These are phyloP conservation scores for Hammondia hammondi DNA, from an alignment of 169 alveolate genomes.

Conservation along the genomic window DNA sequence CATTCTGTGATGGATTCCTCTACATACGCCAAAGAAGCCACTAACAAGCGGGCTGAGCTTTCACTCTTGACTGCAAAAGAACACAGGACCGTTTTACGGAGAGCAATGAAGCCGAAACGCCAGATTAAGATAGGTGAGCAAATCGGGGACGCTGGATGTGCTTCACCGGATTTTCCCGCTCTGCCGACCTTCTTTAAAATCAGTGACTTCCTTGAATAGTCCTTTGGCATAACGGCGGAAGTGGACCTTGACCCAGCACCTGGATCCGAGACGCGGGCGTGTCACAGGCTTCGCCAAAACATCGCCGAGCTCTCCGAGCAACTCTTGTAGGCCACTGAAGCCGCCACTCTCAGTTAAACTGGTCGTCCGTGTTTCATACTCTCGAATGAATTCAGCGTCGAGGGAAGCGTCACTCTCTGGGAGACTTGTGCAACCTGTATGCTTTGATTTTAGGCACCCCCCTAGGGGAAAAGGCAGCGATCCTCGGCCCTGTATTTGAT, in stretches of 20 bases:
- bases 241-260: slow-evolving; percentile 85
- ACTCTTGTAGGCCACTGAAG: not conserved
- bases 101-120: too few species aligned
- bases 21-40: slow-evolving; percentile 50
- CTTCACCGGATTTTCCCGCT: too few species aligned
- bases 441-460: not conserved
- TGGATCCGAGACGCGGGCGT: slow-evolving; percentile 90
- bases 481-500: slow-evolving; percentile 31
- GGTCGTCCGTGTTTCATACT: not conserved
- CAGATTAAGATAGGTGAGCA: too few species aligned
- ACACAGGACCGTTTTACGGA: not conserved
- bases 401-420: not conserved
- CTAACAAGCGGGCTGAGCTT: slow-evolving; percentile 61
- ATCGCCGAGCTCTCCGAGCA: not conserved
- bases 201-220: slow-evolving; percentile 68
- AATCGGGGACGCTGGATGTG: too few species aligned
- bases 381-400: not conserved
- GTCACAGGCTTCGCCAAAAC: not conserved
- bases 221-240: slow-evolving; percentile 82
- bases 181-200: slow-evolving; percentile 63
- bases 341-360: not conserved
- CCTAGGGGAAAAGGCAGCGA: slow-evolving; percentile 60
- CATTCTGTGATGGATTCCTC: slow-evolving; percentile 62
- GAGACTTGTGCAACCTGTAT: not conserved
- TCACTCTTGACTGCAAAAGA: slow-evolving; percentile 38